Evolutionary conservation across 768 basidiomycete species (phyloP).

Genomic region (Infundibulicybe gibba): DNA sequence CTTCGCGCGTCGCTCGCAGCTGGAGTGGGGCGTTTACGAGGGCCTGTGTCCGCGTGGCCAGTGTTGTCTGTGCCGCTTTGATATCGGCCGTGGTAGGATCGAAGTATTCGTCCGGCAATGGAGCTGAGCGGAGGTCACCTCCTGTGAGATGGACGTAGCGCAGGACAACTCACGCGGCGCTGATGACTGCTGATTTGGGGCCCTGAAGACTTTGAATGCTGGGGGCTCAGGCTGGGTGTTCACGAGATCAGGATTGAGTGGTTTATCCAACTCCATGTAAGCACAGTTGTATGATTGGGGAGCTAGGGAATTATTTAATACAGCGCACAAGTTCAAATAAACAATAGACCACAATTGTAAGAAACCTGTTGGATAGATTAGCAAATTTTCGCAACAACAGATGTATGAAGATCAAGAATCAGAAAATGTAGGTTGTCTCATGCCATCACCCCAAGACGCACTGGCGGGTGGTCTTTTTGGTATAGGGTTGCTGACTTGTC

Average conservation of each 20-base stretch:
- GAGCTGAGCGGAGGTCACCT: constrained; percentile 22
- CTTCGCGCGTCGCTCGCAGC: constrained; percentile 60
- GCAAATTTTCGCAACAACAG: constrained; percentile 13
- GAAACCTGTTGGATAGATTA: constrained; percentile 7
- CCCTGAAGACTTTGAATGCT: constrained; percentile 47
- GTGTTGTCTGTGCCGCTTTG: constrained; percentile 58
- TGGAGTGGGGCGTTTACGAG: constrained; percentile 70
- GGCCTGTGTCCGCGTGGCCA: constrained; percentile 58
- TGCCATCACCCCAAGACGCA: constrained; percentile 58
- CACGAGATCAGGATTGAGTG: constrained; percentile 8
- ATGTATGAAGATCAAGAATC: constrained; percentile 24
- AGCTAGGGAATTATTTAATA: constrained; percentile 15
- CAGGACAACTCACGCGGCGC: constrained; percentile 27
- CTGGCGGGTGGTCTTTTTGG: constrained; percentile 79
- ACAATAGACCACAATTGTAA: constrained; percentile 3
- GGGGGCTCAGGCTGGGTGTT: constrained; percentile 1
- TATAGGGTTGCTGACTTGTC: constrained; percentile 50
- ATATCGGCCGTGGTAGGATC: constrained; percentile 69
- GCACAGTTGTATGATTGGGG: neutral
- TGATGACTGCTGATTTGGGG: constrained; percentile 25
- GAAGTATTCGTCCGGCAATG: constrained; percentile 73
- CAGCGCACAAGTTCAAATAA: constrained; percentile 2
- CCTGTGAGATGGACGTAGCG: neutral
- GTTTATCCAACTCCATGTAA: constrained; percentile 9
- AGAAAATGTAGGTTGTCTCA: constrained; percentile 69